These are phyloP conservation scores for Metarhizium guizhouense DNA, from an alignment of 2,329 filamentous ascomycete species.

Conservation along the genomic window DNA sequence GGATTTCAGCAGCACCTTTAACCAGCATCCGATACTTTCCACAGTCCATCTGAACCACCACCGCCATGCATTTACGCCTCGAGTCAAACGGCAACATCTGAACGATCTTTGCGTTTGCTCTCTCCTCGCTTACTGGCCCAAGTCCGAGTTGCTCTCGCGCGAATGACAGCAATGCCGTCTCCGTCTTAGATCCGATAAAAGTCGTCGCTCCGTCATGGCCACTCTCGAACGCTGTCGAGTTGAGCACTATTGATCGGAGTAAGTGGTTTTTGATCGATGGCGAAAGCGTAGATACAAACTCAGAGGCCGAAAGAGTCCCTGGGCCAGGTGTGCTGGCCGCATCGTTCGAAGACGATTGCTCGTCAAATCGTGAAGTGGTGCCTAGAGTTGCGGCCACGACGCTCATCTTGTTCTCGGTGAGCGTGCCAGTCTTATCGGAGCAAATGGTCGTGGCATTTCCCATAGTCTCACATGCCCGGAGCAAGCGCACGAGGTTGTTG, in stretches of 20 bases:
- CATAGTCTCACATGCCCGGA: constrained; percentile 65
- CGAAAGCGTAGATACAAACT: no score
- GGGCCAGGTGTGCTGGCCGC: no score
- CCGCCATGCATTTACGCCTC: constrained; percentile 43
- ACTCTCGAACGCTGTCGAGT: constrained; percentile 46
- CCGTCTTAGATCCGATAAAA: constrained; percentile 46
- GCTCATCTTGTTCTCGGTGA: constrained; percentile 21
- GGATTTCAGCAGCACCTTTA: constrained; percentile 49
- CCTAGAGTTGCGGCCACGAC: constrained; percentile 14
- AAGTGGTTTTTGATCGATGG: no score
- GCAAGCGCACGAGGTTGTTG: constrained; percentile 59
- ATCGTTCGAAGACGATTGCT: no score
- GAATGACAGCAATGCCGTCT: constrained; percentile 41
- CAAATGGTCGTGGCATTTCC: constrained; percentile 67
- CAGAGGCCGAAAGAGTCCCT: no score
- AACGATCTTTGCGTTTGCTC: constrained; percentile 32
- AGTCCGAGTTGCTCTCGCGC: constrained; percentile 39
- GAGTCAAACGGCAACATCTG: constrained; percentile 46
- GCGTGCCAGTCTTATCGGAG: constrained; percentile 47
- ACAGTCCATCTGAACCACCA: constrained; percentile 32
- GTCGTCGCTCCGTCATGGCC: constrained; percentile 29
- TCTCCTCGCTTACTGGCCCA: constrained; percentile 31
- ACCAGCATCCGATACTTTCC: constrained; percentile 40
- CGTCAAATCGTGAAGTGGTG: no score
- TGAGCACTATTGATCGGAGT: no score